Evolutionary conservation across 2,329 filamentous ascomycete genomes (phyloP).

Genomic region (Sclerotinia minor): DNA sequence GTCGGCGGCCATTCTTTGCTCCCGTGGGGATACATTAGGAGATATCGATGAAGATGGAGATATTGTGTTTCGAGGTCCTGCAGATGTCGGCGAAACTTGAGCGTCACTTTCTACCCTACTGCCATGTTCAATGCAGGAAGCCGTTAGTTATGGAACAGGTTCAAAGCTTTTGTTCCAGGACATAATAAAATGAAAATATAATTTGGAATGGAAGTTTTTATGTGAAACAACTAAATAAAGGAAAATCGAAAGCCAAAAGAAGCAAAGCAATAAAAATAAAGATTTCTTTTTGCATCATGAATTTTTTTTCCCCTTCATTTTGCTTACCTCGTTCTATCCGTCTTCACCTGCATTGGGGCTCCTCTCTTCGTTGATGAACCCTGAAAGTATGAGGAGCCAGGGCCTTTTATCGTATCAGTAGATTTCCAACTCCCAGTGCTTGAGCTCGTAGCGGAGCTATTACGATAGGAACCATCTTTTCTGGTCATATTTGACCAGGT

Average conservation of each 20-base stretch:
- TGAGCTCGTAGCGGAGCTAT: slow-evolving; percentile 64
- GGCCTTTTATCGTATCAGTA: slow-evolving; percentile 58
- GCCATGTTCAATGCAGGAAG: slow-evolving; percentile 38
- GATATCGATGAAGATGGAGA: slow-evolving; percentile 37
- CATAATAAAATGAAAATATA: slow-evolving; percentile 4
- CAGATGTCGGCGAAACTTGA: slow-evolving; percentile 41
- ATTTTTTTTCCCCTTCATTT: neutral
- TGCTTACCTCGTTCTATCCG: slow-evolving; percentile 48
- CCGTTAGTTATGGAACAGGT: slow-evolving; percentile 42
- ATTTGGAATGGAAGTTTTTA: neutral
- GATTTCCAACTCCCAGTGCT: slow-evolving; percentile 67
- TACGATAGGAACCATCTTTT: slow-evolving; percentile 62
- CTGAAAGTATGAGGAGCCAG: slow-evolving; percentile 39
- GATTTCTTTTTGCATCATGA: neutral
- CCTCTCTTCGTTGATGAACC: slow-evolving; percentile 36
- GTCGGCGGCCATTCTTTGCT: slow-evolving; percentile 47
- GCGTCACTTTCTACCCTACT: slow-evolving; percentile 40
- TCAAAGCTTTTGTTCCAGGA: slow-evolving; percentile 32
- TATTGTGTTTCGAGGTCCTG: slow-evolving; percentile 33
- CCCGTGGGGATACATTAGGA: slow-evolving; percentile 41
- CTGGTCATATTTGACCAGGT: slow-evolving; percentile 58
- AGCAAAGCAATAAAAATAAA: slow-evolving; percentile 28
- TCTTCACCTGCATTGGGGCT: slow-evolving; percentile 54
- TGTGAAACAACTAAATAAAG: slow-evolving; percentile 9
- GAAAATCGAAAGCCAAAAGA: slow-evolving; percentile 16